Evolutionary conservation across 2,329 filamentous ascomycete species (phyloP).

Genomic region (Ustilaginoidea virens): DNA sequence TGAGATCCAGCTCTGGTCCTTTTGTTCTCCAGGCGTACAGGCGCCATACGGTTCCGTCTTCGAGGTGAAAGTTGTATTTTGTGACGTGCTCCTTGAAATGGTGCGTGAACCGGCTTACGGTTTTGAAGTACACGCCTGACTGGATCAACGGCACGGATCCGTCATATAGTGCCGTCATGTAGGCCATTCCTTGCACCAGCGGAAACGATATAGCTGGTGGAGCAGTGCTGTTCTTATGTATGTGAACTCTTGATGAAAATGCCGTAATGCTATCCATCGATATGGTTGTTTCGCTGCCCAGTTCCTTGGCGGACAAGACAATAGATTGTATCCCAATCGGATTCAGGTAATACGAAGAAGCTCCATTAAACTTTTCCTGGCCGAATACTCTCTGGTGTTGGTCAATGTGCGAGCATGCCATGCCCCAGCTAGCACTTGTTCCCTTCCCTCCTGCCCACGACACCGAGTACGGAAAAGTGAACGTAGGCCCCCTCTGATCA

Average conservation of each 20-base stretch:
- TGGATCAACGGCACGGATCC: slow-evolving; percentile 58
- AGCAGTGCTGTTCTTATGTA: slow-evolving; percentile 38
- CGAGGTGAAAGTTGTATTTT: slow-evolving; percentile 62
- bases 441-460: slow-evolving; percentile 51
- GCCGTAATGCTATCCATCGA: slow-evolving; percentile 38
- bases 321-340: slow-evolving; percentile 72
- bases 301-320: slow-evolving; percentile 62
- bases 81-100: slow-evolving; percentile 47
- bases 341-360: slow-evolving; percentile 60
- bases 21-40: slow-evolving; percentile 55
- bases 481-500: slow-evolving; percentile 51
- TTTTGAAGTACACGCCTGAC: slow-evolving; percentile 58
- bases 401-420: slow-evolving; percentile 63
- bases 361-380: slow-evolving; percentile 34
- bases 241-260: slow-evolving; percentile 50
- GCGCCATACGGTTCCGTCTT: slow-evolving; percentile 63
- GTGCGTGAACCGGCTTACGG: slow-evolving; percentile 41
- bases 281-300: slow-evolving; percentile 43
- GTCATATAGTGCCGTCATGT: slow-evolving; percentile 64
- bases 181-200: slow-evolving; percentile 78
- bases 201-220: slow-evolving; percentile 58
- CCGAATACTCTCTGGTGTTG: slow-evolving; percentile 53
- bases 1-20: slow-evolving; percentile 49
- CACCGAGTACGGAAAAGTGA: slow-evolving; percentile 61
- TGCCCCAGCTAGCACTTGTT: slow-evolving; percentile 53